phyloP scores from a whole-genome alignment of 2,329 filamentous ascomycete species.

The Apiospora sp. region DNA sequence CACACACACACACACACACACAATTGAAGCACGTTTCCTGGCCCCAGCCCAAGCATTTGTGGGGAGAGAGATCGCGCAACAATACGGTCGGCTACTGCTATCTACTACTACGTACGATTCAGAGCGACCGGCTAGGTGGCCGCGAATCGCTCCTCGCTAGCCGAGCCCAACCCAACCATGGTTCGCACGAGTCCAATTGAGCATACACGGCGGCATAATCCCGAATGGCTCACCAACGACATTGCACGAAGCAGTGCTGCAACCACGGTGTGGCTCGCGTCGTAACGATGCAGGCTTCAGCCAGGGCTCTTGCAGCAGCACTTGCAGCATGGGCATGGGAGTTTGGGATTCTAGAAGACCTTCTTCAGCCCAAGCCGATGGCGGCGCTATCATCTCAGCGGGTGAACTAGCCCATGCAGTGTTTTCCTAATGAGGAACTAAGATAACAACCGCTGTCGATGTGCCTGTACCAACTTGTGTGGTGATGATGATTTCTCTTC shows the following conservation, averaged over 20 bases:
- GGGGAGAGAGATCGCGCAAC: conserved; percentile 3
- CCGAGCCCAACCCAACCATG: neutral
- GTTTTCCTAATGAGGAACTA: conserved; percentile 5
- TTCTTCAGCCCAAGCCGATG: conserved; percentile 14
- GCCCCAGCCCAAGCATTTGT: conserved; percentile 3
- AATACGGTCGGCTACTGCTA: neutral
- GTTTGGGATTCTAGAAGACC: conserved; percentile 6
- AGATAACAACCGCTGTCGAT: neutral
- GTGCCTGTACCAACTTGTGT: neutral
- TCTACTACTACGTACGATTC: neutral
- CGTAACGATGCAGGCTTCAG: neutral
- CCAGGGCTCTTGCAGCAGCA: conserved; percentile 13
- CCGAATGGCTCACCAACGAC: conserved; percentile 1
- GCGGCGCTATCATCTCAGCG: conserved; percentile 5
- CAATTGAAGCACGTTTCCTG: conserved; percentile 1
- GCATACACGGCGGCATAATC: conserved; percentile 10
- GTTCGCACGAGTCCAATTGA: neutral
- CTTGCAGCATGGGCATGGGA: conserved; percentile 4
- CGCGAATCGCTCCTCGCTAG: neutral
- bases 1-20: neutral
- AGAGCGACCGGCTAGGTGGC: neutral
- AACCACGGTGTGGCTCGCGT: conserved; percentile 15
- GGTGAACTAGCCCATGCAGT: neutral
- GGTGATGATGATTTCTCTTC: neutral
- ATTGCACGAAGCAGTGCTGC: neutral